Evolutionary conservation across 2,329 filamentous ascomycete genomes (phyloP).

Genomic region (Paecilomyces dactylethromorphus): DNA sequence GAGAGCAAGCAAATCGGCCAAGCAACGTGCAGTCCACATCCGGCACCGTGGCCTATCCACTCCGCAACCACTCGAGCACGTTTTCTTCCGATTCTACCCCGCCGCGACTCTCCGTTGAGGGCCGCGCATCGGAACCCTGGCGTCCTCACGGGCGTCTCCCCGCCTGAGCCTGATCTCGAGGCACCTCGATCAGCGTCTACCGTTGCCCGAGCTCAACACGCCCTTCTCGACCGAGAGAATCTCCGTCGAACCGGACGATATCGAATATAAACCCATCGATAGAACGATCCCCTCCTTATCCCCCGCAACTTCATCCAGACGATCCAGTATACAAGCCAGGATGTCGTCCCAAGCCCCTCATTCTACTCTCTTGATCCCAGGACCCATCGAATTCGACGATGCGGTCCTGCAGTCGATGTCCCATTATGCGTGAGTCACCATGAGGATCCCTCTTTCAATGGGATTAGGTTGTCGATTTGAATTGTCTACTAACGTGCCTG

Average conservation of each 20-base stretch:
- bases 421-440: conserved; percentile 63
- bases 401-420: conserved; percentile 90
- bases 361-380: conserved; percentile 83
- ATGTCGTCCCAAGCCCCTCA: conserved; percentile 57
- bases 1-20: background rate
- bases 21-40: background rate
- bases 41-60: background rate
- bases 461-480: background rate
- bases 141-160: conserved; percentile 42
- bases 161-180: conserved; percentile 55
- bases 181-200: conserved; percentile 50
- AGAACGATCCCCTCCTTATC: conserved; percentile 16
- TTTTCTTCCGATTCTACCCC: conserved; percentile 8
- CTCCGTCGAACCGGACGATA: conserved; percentile 46
- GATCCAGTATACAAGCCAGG: conserved; percentile 18
- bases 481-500: background rate
- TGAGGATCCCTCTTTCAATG: background rate
- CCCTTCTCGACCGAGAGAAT: conserved; percentile 56
- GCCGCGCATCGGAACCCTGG: conserved; percentile 38
- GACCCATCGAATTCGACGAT: conserved; percentile 98
- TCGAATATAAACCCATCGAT: conserved; percentile 43
- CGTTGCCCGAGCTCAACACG: conserved; percentile 55
- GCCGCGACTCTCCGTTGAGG: conserved; percentile 15
- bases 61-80: conserved; percentile 8
- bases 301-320: conserved; percentile 10